These are phyloP conservation scores for Sugiyamaella mastotermitis DNA, from an alignment of 805 yeast species.

Conservation along the genomic window DNA sequence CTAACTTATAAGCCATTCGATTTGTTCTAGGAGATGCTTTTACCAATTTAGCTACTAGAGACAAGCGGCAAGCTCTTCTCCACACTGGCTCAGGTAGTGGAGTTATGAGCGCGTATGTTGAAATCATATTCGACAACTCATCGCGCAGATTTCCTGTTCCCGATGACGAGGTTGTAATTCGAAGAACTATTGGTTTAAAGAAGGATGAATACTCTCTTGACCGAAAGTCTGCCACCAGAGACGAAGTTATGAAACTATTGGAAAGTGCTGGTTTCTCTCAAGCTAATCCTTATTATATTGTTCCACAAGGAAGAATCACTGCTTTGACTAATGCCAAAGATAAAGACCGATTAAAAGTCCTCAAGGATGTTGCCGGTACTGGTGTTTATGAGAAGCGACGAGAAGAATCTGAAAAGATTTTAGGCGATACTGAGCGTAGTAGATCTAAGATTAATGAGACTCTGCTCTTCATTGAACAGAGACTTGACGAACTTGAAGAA, in stretches of 20 bases:
- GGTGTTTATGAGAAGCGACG: conserved; percentile 79
- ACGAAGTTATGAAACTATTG: conserved; percentile 72
- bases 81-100: conserved; percentile 79
- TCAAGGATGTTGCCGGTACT: conserved; percentile 95
- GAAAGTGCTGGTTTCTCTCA: conserved; percentile 92
- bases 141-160: conserved; percentile 65
- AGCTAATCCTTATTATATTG: conserved; percentile 90
- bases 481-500: conserved; percentile 70
- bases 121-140: conserved; percentile 75
- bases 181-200: conserved; percentile 90
- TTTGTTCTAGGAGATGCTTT: conserved; percentile 89
- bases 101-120: conserved; percentile 89
- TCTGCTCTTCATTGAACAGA: conserved; percentile 58
- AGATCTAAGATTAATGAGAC: conserved; percentile 69
- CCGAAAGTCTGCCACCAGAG: conserved; percentile 67
- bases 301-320: conserved; percentile 93
- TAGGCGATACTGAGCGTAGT: conserved; percentile 65
- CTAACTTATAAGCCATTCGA: conserved; percentile 54
- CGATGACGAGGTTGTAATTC: conserved; percentile 60
- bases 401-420: conserved; percentile 71
- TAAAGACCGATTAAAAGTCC: conserved; percentile 63
- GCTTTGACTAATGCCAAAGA: conserved; percentile 86
- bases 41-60: conserved; percentile 65
- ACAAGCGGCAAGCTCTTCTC: conserved; percentile 78
- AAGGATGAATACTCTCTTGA: conserved; percentile 88